These are phyloP conservation scores for Leishmania tarentolae DNA, from an alignment of 208 protist genomes.

Conservation along the genomic window DNA sequence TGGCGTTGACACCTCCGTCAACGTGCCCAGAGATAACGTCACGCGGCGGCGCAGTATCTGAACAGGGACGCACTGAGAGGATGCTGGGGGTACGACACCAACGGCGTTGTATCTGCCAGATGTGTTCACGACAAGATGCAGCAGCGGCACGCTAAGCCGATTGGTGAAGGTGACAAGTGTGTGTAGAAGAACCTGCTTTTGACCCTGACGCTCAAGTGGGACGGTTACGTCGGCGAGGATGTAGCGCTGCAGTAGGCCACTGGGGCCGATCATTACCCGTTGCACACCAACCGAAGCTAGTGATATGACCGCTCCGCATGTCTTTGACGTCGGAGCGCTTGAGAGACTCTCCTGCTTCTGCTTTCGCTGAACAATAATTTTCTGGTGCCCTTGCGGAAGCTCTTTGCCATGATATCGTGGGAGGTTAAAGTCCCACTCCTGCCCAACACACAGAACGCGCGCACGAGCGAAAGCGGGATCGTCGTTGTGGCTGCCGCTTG, in stretches of 20 bases:
- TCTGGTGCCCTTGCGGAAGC: slow-evolving; percentile 50
- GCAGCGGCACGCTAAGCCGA: slow-evolving; percentile 39
- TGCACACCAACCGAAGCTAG: slow-evolving; percentile 22
- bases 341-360: not conserved
- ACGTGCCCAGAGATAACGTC: slow-evolving; percentile 5
- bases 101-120: slow-evolving; percentile 16
- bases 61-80: slow-evolving; percentile 16
- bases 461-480: not conserved
- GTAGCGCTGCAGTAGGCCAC: slow-evolving; percentile 32
- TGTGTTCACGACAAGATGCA: slow-evolving; percentile 24
- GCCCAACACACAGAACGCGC: slow-evolving; percentile 17
- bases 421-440: slow-evolving; percentile 65
- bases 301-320: slow-evolving; percentile 15
- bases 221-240: slow-evolving; percentile 56
- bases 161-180: slow-evolving; percentile 59
- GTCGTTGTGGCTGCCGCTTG: not conserved
- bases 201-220: slow-evolving; percentile 22
- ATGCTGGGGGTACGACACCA: slow-evolving; percentile 3
- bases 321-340: not conserved
- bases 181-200: slow-evolving; percentile 51
- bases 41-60: slow-evolving; percentile 23
- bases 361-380: slow-evolving; percentile 39
- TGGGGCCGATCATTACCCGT: slow-evolving; percentile 14
- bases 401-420: slow-evolving; percentile 63
- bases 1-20: not conserved